Base-by-base conservation (phyloP, 23 red algal genomes). In the Gracilariopsis chorda region DNA sequence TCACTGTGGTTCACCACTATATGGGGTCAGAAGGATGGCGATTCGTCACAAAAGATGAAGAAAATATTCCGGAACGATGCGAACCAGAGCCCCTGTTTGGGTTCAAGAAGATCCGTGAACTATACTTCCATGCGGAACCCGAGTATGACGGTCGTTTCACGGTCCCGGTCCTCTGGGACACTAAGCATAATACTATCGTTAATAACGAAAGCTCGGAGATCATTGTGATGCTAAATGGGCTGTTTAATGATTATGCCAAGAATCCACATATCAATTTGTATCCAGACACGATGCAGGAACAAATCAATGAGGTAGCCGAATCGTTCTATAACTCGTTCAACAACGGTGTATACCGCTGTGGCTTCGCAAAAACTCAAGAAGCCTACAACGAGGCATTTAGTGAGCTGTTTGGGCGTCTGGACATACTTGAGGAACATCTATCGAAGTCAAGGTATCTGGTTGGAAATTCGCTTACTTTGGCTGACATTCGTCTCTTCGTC, bases 121-220 rank as follows among this genome's bases (percentile, higher is more conserved):
- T 98, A 34, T 98, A 98, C 39, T 89, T 93, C 35, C 86, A 98
- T 61, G 95, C 92, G 11, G 76, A 87, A 7, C 86, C 85, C 12
- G 73, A 84, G n/a, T 98, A 98, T 45, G 64, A 44, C 23, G 95
- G 95, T 3, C 83, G 95, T 36, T 98, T 98, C 74, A 98, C 95
- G 0, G 92, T 98, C 19, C 95, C 95, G 19, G 86, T 98, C 75
- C 71, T 98, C 6, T 98, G 95, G 95, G 95, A 98, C 72, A 94
- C 92, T 35, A 88, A 98, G 69, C 74, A 44, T 33, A 72, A 84
- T 48, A 94, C 90, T 12, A 91, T 98, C 56, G 95, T 98, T 53
- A 98, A 90, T 41, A 98, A 98, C 41, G 93, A 95, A 53, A 90
- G 85, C 51, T 87, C 74, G 20, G 95, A 94, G 55, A 94, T 91